phyloP scores from a whole-genome alignment of 2,329 filamentous ascomycete species.

The Rosellinia necatrix region DNA sequence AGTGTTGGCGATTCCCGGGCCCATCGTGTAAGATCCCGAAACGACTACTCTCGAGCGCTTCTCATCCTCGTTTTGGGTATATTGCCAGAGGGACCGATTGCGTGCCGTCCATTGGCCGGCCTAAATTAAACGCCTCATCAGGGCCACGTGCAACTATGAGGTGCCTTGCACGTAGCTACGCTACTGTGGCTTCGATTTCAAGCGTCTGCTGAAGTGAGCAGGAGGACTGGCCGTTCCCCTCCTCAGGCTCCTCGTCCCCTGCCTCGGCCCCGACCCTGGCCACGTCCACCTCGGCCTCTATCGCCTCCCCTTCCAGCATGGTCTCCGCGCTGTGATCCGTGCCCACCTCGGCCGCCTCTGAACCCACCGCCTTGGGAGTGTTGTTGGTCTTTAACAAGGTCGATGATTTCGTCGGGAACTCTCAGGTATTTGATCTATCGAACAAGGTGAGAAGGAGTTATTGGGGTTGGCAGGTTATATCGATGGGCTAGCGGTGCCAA shows the following conservation, averaged over 20 bases:
- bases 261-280: constrained; percentile 53
- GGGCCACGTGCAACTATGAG: background rate
- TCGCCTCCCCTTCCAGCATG: constrained; percentile 61
- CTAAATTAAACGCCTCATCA: background rate
- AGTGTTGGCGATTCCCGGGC: background rate
- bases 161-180: background rate
- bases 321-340: constrained; percentile 54
- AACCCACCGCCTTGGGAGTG: constrained; percentile 65
- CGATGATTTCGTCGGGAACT: constrained; percentile 95
- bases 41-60: background rate
- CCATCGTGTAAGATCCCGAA: background rate
- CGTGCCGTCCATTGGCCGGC: background rate
- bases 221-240: background rate
- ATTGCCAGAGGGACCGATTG: background rate
- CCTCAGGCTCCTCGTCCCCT: constrained; percentile 45
- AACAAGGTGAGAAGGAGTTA: constrained; percentile 29
- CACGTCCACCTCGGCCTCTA: constrained; percentile 59
- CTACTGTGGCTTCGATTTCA: background rate
- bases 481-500: background rate
- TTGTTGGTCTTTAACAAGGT: constrained; percentile 91
- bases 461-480: no score
- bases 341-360: constrained; percentile 66
- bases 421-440: constrained; percentile 94
- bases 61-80: constrained; percentile 7
- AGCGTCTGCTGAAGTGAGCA: constrained; percentile 3